A percentile compares a stretch with the other conserved stretches of the same genome.
Evolutionary conservation across 495 filamentous ascomycete species (phyloP).

Genomic region (Penicillium canescens): DNA sequence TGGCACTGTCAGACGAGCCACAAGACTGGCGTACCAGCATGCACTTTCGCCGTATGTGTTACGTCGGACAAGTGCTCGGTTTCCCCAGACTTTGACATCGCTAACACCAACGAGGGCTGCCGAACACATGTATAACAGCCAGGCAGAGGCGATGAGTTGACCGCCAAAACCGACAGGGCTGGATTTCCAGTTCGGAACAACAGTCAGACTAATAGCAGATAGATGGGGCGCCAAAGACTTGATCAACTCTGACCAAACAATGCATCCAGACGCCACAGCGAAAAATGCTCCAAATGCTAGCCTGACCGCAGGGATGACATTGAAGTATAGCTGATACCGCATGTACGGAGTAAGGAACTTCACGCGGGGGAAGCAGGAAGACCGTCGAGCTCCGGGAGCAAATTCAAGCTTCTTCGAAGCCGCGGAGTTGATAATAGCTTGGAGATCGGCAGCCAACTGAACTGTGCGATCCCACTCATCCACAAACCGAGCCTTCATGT

Average conservation of each 20-base stretch:
- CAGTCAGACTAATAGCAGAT: slow-evolving; percentile 80
- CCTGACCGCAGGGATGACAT: slow-evolving; percentile 64
- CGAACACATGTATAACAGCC: slow-evolving; percentile 92
- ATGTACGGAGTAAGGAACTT: slow-evolving; percentile 77
- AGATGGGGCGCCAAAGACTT: slow-evolving; percentile 72
- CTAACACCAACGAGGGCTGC: slow-evolving; percentile 82
- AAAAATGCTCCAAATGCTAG: slow-evolving; percentile 64
- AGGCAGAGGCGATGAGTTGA: slow-evolving; percentile 78
- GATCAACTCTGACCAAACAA: slow-evolving; percentile 91
- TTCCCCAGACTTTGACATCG: slow-evolving; percentile 93
- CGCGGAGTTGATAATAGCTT: slow-evolving; percentile 81
- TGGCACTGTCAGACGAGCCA: slow-evolving; percentile 87
- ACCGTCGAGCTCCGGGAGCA: slow-evolving; percentile 53
- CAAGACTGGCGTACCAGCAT: slow-evolving; percentile 90
- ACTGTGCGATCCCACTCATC: slow-evolving; percentile 84
- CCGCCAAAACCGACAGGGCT: slow-evolving; percentile 78
- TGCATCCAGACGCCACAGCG: slow-evolving; percentile 71
- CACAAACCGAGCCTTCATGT: slow-evolving; percentile 77
- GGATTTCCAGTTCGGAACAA: slow-evolving; percentile 73
- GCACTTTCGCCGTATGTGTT: slow-evolving; percentile 90
- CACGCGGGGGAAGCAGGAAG: slow-evolving; percentile 55
- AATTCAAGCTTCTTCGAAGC: slow-evolving; percentile 80
- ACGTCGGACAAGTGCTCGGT: slow-evolving; percentile 82
- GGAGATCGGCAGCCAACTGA: slow-evolving; percentile 66
- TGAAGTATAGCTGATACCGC: slow-evolving; percentile 73